Evolutionary conservation across 352 stramenopile genomes (phyloP).

Genomic region (Pythium apleroticum): DNA sequence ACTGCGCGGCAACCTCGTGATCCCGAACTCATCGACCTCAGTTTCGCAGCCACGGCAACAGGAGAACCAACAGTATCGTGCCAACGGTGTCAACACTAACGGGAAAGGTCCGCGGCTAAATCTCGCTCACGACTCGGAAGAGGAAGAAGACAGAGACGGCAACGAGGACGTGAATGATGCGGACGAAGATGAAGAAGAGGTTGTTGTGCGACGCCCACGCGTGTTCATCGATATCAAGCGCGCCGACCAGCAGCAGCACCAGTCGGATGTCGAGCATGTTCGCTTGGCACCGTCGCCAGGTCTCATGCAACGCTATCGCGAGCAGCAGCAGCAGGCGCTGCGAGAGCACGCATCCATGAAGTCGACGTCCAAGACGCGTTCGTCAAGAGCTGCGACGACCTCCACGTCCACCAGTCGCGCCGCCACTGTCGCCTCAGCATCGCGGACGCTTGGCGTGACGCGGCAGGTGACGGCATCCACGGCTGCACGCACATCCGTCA

Average conservation of each 20-base stretch:
- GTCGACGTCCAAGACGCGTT: not conserved
- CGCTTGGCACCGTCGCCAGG: slow-evolving; percentile 45
- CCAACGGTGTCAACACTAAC: too few relatives aligned
- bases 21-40: slow-evolving; percentile 32
- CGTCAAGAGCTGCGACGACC: not conserved
- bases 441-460: slow-evolving; percentile 12
- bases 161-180: slow-evolving; percentile 25
- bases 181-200: slow-evolving; percentile 29
- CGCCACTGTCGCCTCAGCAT: slow-evolving; percentile 17
- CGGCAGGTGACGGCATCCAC: slow-evolving; percentile 3
- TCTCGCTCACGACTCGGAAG: not conserved
- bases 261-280: slow-evolving; percentile 49
- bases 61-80: slow-evolving; percentile 1
- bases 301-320: slow-evolving; percentile 44
- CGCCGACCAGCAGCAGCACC: slow-evolving; percentile 27
- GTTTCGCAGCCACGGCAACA: not conserved
- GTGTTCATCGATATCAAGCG: slow-evolving; percentile 51
- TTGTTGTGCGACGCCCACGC: slow-evolving; percentile 36
- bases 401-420: not conserved
- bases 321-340: slow-evolving; percentile 17
- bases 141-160: slow-evolving; percentile 7
- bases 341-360: not conserved
- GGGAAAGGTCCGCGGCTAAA: too few relatives aligned
- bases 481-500: not conserved
- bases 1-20: slow-evolving; percentile 63